Evolutionary conservation across 2,329 filamentous ascomycete genomes (phyloP), one percentile per base, ranked within the genome.

Genomic region (Sclerotinia borealis): DNA sequence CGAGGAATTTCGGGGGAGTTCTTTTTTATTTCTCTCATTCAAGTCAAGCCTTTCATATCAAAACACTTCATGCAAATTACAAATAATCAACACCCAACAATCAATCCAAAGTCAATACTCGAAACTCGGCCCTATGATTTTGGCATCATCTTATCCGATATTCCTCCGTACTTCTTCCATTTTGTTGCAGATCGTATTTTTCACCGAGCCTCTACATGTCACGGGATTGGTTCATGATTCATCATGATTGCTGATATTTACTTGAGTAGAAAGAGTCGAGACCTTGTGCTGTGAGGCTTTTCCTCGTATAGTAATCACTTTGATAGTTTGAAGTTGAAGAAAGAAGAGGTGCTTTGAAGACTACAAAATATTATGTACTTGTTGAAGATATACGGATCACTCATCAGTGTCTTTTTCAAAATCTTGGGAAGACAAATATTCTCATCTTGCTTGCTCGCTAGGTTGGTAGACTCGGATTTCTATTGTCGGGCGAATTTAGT

Each of bases 161-260:
- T 61, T 50, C 29, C 27, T 43, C 48, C 48, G 37, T 25, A 43
- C 19, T 41, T 34, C 27, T 3, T 29, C 7, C 17, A 34, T 50
- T 54, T 34, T 61, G 59, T 61, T 61, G 59, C 59, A 61, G 37
- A 61, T 54, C 59, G 27, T 25, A 59, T 34, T 45, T 61, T 45
- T 41, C 22, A 37, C 48, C 48, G 34, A 61, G 59, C 25, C 37
- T 61, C 48, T 45, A 41, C 22, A 41, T 34, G 2, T 45, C 52
- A 34, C 27, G 13, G 7, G 36, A 31, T 36, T 34, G 29, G 4
- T 27, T 4, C 22, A 50, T 50, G 43, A 47, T 47, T 22, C 47
- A 25, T 15, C 25, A 22, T 50, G 29, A 27, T 10, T 27, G 29
- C 37, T n/a, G n/a, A n/a, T n/a, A n/a, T n/a, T n/a, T n/a, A n/a